phyloP scores from a whole-genome alignment of 441 rosid genomes.

The Geranium incanum region DNA sequence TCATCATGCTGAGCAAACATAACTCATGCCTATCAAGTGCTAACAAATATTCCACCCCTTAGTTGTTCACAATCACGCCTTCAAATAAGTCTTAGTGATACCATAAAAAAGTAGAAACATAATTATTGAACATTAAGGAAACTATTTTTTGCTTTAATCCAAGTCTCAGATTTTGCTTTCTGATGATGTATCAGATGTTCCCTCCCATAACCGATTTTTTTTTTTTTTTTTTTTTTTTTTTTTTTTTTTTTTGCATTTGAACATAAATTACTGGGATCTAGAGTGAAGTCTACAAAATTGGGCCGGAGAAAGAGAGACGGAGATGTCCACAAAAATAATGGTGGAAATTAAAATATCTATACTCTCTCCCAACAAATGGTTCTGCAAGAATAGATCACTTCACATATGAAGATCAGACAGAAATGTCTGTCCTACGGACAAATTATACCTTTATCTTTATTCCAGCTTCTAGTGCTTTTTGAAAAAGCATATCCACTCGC shows the following conservation, averaged over 20 bases:
- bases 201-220: not conserved
- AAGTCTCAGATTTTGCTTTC: conserved; percentile 7
- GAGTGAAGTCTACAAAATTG: not conserved
- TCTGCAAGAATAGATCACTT: not conserved
- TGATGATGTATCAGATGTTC: not conserved
- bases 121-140: not conserved
- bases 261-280: not conserved
- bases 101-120: not conserved
- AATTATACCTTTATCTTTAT: conserved; percentile 61
- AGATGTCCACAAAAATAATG: not conserved
- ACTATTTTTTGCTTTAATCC: not conserved
- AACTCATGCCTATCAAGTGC: not conserved
- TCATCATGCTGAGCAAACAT: conserved; percentile 18
- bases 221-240: too few relatives aligned
- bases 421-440: conserved; percentile 9
- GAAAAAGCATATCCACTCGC: conserved; percentile 72
- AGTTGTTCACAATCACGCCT: not conserved
- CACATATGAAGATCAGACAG: not conserved
- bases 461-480: conserved; percentile 60
- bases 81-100: not conserved
- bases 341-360: not conserved
- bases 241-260: not conserved
- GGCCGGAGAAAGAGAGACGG: not conserved
- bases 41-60: not conserved
- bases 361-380: not conserved